A percentile compares a stretch with the other conserved stretches of the same genome.
These are phyloP conservation scores for Passalora sequoiae DNA, from an alignment of 2,329 filamentous ascomycete species.

Conservation along the genomic window DNA sequence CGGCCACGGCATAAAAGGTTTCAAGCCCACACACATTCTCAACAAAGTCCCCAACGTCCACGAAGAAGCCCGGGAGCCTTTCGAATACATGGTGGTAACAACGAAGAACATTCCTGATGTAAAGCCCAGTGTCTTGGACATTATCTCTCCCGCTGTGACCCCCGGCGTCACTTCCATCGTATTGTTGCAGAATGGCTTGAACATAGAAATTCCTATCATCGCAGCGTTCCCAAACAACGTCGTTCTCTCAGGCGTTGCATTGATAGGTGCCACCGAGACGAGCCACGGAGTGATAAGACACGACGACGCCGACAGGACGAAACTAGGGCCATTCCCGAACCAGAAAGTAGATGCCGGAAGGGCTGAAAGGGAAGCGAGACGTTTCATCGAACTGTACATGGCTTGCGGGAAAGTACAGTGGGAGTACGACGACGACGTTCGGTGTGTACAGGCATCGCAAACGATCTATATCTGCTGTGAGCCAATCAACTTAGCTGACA, in stretches of 20 bases:
- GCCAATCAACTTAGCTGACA: no score
- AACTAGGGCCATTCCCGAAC: constrained; percentile 48
- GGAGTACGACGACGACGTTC: constrained; percentile 40
- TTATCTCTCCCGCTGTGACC: constrained; percentile 51
- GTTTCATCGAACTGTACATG: constrained; percentile 48
- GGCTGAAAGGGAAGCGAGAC: constrained; percentile 32
- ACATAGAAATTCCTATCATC: constrained; percentile 55
- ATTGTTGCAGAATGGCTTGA: constrained; percentile 59
- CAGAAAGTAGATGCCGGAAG: constrained; percentile 32
- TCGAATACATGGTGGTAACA: constrained; percentile 53
- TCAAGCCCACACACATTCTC: constrained; percentile 36
- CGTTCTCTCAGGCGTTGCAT: constrained; percentile 50
- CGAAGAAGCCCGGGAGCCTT: constrained; percentile 31
- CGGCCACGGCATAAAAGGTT: constrained; percentile 38
- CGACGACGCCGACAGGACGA: constrained; percentile 47
- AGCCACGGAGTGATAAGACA: constrained; percentile 48
- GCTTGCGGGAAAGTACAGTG: constrained; percentile 42
- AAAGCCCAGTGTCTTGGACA: constrained; percentile 44
- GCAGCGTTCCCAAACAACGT: constrained; percentile 48
- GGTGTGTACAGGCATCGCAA: no score
- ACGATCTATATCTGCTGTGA: no score
- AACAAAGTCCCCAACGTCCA: constrained; percentile 47
- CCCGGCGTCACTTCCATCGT: constrained; percentile 50
- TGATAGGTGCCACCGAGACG: constrained; percentile 50
- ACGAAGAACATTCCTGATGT: constrained; percentile 58